phyloP scores from a whole-genome alignment of 139 green algal genomes.

The Haematococcus sp. region DNA sequence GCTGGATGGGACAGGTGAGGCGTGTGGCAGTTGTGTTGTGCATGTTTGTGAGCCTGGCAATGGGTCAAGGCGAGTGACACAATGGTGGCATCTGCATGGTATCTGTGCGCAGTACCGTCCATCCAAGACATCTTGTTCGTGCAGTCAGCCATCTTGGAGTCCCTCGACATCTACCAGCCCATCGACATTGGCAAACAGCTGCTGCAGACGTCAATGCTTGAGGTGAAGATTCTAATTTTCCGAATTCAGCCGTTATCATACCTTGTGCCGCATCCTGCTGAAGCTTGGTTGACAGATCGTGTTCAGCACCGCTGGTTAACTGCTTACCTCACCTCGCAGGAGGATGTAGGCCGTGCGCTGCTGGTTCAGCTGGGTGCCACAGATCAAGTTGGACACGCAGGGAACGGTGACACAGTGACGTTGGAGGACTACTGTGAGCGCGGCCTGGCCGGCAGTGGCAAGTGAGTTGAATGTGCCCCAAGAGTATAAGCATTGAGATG shows the following conservation, averaged over 20 bases:
- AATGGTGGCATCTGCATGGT: background rate
- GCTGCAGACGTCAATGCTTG: slow-evolving; percentile 31
- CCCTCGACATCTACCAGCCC: slow-evolving; percentile 51
- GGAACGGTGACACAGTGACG: background rate
- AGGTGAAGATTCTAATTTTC: slow-evolving; percentile 32
- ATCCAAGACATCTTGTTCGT: slow-evolving; percentile 57
- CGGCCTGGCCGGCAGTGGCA: no score
- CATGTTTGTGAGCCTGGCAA: background rate
- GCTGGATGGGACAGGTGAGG: slow-evolving; percentile 33
- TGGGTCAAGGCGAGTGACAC: background rate
- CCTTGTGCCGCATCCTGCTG: background rate
- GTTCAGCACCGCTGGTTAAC: background rate
- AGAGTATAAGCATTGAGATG: no score
- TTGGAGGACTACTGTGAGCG: slow-evolving; percentile 18
- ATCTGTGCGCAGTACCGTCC: slow-evolving; percentile 16
- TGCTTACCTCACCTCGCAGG: no score
- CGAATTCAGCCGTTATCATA: background rate
- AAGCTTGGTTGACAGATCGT: background rate
- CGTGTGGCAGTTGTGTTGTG: background rate
- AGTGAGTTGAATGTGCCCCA: no score
- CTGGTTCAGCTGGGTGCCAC: slow-evolving; percentile 41
- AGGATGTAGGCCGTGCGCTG: slow-evolving; percentile 41
- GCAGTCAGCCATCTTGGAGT: slow-evolving; percentile 53
- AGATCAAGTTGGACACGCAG: background rate
- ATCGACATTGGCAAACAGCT: slow-evolving; percentile 53